phyloP scores from a whole-genome alignment of 2,329 filamentous ascomycete species.

The Colletotrichum sp. region DNA sequence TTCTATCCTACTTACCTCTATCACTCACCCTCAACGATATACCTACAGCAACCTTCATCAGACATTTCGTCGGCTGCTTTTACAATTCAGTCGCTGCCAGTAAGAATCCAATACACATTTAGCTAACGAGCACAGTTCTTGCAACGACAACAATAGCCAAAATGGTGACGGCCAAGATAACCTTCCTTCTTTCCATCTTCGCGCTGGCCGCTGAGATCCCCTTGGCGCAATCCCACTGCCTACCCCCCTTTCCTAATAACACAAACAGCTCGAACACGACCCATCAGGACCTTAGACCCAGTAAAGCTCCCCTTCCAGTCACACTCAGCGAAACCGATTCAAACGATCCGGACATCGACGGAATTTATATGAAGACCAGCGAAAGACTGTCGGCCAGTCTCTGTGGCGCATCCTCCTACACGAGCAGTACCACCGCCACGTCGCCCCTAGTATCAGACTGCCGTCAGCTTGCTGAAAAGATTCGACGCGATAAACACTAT shows the following conservation, averaged over 20 bases:
- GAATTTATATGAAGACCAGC: neutral
- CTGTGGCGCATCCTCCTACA: neutral
- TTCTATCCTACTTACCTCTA: neutral
- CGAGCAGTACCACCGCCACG: neutral
- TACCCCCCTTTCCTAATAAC: neutral
- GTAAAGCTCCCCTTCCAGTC: neutral
- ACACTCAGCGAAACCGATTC: neutral
- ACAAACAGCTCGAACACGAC: neutral
- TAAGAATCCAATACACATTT: neutral
- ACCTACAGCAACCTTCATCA: neutral
- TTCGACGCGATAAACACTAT: neutral
- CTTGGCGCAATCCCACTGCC: neutral
- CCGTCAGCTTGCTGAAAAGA: neutral
- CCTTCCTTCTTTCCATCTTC: neutral
- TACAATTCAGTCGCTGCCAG: neutral
- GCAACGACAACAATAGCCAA: neutral
- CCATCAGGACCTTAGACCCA: neutral
- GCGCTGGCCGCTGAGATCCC: neutral
- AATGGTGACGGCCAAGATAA: slow-evolving; percentile 1
- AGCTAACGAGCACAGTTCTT: neutral
- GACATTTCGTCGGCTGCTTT: neutral
- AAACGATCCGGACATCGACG: neutral
- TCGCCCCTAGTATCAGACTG: neutral
- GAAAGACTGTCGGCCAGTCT: neutral
- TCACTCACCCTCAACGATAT: neutral